Conservation (phyloP, 2,329 filamentous ascomycete genomes). For the Claviceps sp. region DNA sequence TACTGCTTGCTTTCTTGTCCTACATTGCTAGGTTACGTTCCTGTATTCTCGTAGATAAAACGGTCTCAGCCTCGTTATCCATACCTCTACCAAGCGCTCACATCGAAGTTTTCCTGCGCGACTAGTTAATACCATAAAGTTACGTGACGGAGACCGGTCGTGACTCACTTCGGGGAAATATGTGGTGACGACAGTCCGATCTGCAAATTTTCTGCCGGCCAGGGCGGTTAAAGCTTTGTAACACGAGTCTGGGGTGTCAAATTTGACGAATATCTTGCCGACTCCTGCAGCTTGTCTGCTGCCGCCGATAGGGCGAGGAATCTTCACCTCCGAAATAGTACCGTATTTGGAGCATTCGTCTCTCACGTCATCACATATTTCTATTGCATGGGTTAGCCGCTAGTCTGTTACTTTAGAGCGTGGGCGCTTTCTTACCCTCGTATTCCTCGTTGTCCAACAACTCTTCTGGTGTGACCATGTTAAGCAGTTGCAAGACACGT, state of each 20-base stretch:
- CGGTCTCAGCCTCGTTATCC: background rate
- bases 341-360: conserved; percentile 94
- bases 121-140: conserved; percentile 15
- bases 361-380: conserved; percentile 89
- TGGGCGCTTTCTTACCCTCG: conserved; percentile 49
- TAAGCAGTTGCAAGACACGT: conserved; percentile 80
- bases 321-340: conserved; percentile 73
- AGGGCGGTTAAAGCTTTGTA: conserved; percentile 79
- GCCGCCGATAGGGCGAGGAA: conserved; percentile 74
- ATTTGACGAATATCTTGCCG: conserved; percentile 97
- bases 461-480: conserved; percentile 97
- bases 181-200: conserved; percentile 90
- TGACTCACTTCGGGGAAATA: conserved; percentile 77
- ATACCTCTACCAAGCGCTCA: conserved; percentile 63
- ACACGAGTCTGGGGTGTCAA: conserved; percentile 62
- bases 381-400: conserved; percentile 30
- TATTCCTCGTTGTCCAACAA: conserved; percentile 90
- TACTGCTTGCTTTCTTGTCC: conserved; percentile 1
- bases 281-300: conserved; percentile 78
- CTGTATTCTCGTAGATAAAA: background rate
- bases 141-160: background rate
- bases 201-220: conserved; percentile 88
- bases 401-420: background rate
- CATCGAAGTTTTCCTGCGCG: conserved; percentile 82
- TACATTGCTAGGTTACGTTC: conserved; percentile 6